These are phyloP conservation scores for Kluyveromyces siamensis DNA, from an alignment of 805 yeast genomes.

Conservation along the genomic window DNA sequence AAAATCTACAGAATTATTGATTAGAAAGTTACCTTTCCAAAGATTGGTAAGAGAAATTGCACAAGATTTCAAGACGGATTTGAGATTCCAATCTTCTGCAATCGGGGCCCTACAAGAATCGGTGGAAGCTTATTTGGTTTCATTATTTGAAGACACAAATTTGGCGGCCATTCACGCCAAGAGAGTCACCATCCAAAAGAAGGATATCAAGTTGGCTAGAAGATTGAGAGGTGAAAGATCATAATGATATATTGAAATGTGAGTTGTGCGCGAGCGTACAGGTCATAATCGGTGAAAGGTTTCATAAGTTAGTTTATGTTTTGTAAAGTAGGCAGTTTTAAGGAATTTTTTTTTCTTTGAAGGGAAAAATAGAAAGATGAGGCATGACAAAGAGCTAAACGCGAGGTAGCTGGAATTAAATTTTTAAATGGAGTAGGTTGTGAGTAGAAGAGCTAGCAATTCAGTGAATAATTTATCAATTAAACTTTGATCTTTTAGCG, in stretches of 20 bases:
- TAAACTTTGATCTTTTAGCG: too few relatives aligned
- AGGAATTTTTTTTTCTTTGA: background rate
- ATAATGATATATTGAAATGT: constrained; percentile 26
- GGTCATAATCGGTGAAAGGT: background rate
- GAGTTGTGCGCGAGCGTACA: background rate
- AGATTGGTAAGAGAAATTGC: constrained; percentile 95
- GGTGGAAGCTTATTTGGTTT: constrained; percentile 94
- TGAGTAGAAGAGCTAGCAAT: too few relatives aligned
- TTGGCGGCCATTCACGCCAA: constrained; percentile 98
- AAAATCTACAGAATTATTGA: constrained; percentile 87
- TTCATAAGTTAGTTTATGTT: background rate
- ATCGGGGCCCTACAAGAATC: constrained; percentile 98
- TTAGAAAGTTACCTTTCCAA: constrained; percentile 96
- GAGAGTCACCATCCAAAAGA: constrained; percentile 97
- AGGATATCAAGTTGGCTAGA: constrained; percentile 96
- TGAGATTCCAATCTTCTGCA: constrained; percentile 96
- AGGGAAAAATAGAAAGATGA: too few relatives aligned
- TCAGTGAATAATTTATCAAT: too few relatives aligned
- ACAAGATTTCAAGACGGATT: constrained; percentile 85
- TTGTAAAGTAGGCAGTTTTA: background rate
- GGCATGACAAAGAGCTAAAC: too few relatives aligned
- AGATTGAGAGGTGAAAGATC: constrained; percentile 97
- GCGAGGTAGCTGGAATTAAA: too few relatives aligned
- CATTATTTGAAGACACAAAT: constrained; percentile 95
- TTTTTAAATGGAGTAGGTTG: too few relatives aligned